Conservation (phyloP, 2,329 filamentous ascomycete species). For the Ascochyta pisi region DNA sequence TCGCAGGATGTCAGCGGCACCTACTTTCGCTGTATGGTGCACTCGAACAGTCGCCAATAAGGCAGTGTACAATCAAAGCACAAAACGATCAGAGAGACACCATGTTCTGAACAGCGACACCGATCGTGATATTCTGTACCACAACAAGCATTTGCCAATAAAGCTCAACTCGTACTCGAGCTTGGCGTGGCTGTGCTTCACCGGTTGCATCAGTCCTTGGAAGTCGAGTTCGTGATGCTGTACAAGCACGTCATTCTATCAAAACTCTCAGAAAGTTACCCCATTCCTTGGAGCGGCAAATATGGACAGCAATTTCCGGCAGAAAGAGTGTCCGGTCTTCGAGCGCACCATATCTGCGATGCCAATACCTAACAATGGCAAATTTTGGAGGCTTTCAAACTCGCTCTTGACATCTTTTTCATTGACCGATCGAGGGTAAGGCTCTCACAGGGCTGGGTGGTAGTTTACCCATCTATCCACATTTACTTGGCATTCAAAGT, state of each 20-base stretch:
- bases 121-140: too few species aligned
- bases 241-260: neutral
- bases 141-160: too few species aligned
- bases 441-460: neutral
- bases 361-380: neutral
- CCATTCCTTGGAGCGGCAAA: too few species aligned
- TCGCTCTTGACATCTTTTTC: neutral
- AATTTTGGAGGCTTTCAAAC: neutral
- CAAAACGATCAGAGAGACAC: too few species aligned
- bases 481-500: conserved; percentile 1
- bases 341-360: neutral
- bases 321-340: too few species aligned
- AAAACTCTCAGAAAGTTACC: too few species aligned
- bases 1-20: too few species aligned
- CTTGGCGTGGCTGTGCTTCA: neutral
- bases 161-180: neutral
- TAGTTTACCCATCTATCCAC: neutral
- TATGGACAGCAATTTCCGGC: too few species aligned
- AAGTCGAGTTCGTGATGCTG: neutral
- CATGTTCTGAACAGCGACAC: too few species aligned
- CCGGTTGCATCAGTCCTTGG: neutral
- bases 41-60: too few species aligned
- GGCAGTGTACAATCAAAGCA: too few species aligned
- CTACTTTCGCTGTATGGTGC: too few species aligned
- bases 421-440: neutral